phyloP scores from a whole-genome alignment of 129 eudicot species.

The Pittosporum tobira region DNA sequence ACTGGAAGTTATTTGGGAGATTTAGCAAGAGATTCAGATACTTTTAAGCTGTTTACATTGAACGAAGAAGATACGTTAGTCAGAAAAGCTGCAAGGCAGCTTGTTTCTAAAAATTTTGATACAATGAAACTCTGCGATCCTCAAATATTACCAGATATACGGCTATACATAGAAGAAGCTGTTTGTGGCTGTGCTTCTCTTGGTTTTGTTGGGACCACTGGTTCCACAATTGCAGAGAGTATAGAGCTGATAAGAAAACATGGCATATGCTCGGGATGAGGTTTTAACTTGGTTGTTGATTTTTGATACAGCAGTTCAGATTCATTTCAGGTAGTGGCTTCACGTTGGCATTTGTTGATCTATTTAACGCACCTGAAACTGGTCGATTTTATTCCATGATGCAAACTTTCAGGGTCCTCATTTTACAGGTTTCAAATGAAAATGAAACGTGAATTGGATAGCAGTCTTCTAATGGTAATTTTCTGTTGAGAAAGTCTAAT shows the following conservation, averaged over 20 bases:
- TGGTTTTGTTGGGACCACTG: constrained; percentile 91
- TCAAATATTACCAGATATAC: constrained; percentile 46
- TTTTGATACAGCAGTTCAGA: background rate
- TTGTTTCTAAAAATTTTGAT: constrained; percentile 19
- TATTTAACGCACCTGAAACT: background rate
- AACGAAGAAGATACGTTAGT: constrained; percentile 47
- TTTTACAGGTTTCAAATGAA: background rate
- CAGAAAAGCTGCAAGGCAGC: constrained; percentile 41
- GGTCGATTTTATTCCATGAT: background rate
- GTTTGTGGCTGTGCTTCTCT: constrained; percentile 90
- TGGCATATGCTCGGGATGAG: constrained; percentile 34
- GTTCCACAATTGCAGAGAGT: constrained; percentile 83
- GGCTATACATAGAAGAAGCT: constrained; percentile 69
- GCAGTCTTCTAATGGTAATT: no score
- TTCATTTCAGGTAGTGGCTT: background rate
- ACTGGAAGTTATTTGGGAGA: constrained; percentile 76
- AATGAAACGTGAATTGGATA: background rate
- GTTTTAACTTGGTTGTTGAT: background rate
- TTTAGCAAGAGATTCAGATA: constrained; percentile 40
- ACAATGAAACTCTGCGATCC: constrained; percentile 24
- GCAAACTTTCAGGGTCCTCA: background rate
- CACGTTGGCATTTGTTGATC: background rate
- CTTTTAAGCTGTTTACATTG: constrained; percentile 60
- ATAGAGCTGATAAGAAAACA: constrained; percentile 68
- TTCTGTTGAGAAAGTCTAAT: no score